These are phyloP conservation scores for Solioccasus polychromus DNA, from an alignment of 768 basidiomycete species.

Conservation along the genomic window DNA sequence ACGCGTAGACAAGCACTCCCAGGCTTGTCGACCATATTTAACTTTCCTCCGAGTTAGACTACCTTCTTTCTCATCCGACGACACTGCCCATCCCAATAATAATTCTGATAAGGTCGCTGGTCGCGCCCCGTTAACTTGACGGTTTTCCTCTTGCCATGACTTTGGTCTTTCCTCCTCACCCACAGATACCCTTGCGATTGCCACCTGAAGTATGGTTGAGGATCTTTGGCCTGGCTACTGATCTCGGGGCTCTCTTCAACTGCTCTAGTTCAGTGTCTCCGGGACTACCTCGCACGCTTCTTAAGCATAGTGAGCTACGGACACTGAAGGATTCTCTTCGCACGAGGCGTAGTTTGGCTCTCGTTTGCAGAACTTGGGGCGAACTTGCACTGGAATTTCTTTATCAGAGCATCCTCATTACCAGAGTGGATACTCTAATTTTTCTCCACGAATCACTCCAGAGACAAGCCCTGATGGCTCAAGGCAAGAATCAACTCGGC, in stretches of 20 bases:
- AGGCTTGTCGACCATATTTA: conserved; percentile 13
- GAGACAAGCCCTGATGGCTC: conserved; percentile 1
- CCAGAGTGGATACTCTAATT: conserved; percentile 15
- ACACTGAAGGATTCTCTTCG: conserved; percentile 20
- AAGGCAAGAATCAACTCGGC: conserved; percentile 11
- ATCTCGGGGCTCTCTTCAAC: conserved; percentile 10
- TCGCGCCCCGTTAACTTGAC: not conserved
- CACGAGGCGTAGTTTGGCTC: conserved; percentile 19
- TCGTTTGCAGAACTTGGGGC: conserved; percentile 26
- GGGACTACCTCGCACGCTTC: conserved; percentile 20
- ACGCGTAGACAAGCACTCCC: conserved; percentile 8
- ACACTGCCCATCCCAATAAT: not conserved
- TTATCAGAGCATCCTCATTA: conserved; percentile 22
- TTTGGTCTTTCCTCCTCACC: not conserved
- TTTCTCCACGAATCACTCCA: conserved; percentile 16
- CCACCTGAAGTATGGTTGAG: conserved; percentile 31
- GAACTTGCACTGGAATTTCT: conserved; percentile 20
- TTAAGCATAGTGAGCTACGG: conserved; percentile 14
- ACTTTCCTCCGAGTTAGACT: not conserved
- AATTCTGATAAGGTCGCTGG: not conserved
- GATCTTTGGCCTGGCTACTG: conserved; percentile 22
- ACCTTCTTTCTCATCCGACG: conserved; percentile 3
- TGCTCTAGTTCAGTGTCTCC: conserved; percentile 7
- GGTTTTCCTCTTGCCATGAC: conserved; percentile 11
- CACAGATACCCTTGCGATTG: conserved; percentile 5